Percentiles rank a stretch among this genome's conserved stretches.
Evolutionary conservation across 2,329 filamentous ascomycete genomes (phyloP).

Genomic region (Colletotrichum chrysophilum): DNA sequence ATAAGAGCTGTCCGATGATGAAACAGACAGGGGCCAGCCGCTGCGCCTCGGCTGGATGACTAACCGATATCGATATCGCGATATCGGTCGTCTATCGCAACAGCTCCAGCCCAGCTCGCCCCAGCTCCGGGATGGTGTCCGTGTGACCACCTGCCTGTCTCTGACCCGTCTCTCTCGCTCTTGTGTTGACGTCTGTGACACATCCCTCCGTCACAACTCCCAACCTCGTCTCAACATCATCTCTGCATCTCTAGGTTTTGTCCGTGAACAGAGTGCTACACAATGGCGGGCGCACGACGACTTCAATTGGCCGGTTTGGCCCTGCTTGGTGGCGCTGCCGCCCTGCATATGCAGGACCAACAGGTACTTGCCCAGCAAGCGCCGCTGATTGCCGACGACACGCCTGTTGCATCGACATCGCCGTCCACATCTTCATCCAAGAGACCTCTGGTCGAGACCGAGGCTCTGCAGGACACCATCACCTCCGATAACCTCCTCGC

Average conservation of each 20-base stretch:
- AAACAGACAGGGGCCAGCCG: neutral
- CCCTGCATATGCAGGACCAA: conserved; percentile 8
- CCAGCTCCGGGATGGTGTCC: neutral
- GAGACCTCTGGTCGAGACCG: conserved; percentile 54
- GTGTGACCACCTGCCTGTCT: neutral
- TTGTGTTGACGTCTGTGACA: conserved; percentile 1
- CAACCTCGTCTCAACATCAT: conserved; percentile 12
- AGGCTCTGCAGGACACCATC: conserved; percentile 63
- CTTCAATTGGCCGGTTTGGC: conserved; percentile 11
- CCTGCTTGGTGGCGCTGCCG: conserved; percentile 8
- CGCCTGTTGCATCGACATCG: neutral
- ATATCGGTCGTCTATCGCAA: conserved; percentile 20
- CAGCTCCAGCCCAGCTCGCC: neutral
- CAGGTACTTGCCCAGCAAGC: conserved; percentile 11
- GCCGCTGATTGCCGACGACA: conserved; percentile 15
- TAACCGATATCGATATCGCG: conserved; percentile 11
- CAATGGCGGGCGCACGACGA: conserved; percentile 9
- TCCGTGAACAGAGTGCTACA: neutral
- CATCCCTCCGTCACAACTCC: neutral
- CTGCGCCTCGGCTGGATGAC: conserved; percentile 10
- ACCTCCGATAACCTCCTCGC: conserved; percentile 58
- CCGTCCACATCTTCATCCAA: conserved; percentile 15
- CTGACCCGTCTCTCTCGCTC: neutral
- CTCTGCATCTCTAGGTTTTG: neutral
- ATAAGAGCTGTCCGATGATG: neutral